These are phyloP conservation scores for Dinochytrium kinnereticum DNA, from an alignment of 371 early-diverging fungal genomes.

Conservation along the genomic window DNA sequence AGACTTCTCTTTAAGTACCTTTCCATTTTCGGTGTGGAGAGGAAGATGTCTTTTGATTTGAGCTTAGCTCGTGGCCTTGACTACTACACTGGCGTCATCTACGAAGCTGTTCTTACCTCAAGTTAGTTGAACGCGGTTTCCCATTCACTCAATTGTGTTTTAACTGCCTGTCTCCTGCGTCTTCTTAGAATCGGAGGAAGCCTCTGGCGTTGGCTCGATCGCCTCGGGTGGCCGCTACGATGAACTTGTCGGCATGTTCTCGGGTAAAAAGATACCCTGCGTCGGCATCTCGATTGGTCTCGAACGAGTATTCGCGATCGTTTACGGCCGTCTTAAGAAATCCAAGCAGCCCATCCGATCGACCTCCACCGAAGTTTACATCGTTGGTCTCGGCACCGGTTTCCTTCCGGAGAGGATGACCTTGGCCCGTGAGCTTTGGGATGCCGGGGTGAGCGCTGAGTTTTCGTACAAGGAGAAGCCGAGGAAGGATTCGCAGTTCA, in stretches of 20 bases:
- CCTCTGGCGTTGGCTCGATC: constrained; percentile 95
- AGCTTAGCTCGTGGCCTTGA: constrained; percentile 97
- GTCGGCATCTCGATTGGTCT: constrained; percentile 98
- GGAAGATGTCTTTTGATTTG: constrained; percentile 88
- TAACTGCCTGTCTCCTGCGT: too few relatives aligned
- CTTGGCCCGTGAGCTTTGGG: constrained; percentile 87
- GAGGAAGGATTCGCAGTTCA: constrained; percentile 82
- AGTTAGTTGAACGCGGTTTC: too few relatives aligned
- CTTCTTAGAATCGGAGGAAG: constrained; percentile 61
- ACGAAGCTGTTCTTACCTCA: constrained; percentile 91
- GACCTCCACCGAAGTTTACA: constrained; percentile 86
- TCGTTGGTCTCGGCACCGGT: constrained; percentile 87
- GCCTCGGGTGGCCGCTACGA: constrained; percentile 99
- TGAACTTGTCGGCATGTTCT: constrained; percentile 95
- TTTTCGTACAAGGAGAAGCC: constrained; percentile 93
- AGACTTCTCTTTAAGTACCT: constrained; percentile 84
- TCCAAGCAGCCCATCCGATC: constrained; percentile 68
- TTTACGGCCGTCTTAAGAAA: constrained; percentile 60
- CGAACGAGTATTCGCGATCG: constrained; percentile 93
- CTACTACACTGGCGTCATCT: constrained; percentile 99
- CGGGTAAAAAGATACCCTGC: constrained; percentile 87
- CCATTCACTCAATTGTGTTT: too few relatives aligned
- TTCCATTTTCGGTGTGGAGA: constrained; percentile 75
- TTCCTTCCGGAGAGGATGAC: constrained; percentile 91
- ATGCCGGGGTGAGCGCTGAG: constrained; percentile 84